Percentiles rank a stretch among this genome's conserved stretches.
phyloP scores from a whole-genome alignment of 257 asterid species.

The Fraxinus anomala region DNA sequence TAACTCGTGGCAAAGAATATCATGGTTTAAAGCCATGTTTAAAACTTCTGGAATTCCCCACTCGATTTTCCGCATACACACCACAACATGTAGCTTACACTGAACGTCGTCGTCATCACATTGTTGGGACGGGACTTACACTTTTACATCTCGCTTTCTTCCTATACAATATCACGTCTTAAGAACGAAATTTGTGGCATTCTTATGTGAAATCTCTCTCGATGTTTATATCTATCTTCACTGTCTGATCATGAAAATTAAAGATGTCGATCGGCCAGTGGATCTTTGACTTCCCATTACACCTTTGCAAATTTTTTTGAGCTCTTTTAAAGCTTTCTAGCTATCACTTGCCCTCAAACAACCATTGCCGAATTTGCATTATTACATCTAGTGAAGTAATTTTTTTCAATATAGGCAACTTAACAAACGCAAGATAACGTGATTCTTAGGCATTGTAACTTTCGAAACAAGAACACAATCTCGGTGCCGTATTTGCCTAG shows the following conservation, averaged over 20 bases:
- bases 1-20: too few species aligned
- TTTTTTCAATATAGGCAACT: neutral
- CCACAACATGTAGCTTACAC: too few species aligned
- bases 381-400: too few species aligned
- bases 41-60: too few species aligned
- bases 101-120: too few species aligned
- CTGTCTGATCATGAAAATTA: slow-evolving; percentile 50
- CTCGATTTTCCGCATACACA: too few species aligned
- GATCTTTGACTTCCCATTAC: slow-evolving; percentile 82
- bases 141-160: slow-evolving; percentile 44
- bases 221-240: slow-evolving; percentile 81
- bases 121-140: too few species aligned
- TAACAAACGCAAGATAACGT: neutral
- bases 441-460: slow-evolving; percentile 49
- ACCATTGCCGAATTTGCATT: neutral
- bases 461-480: slow-evolving; percentile 75
- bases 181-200: slow-evolving; percentile 76
- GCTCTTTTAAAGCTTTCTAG: slow-evolving; percentile 87
- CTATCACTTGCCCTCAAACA: slow-evolving; percentile 76
- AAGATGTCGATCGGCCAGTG: neutral
- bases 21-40: too few species aligned
- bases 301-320: slow-evolving; percentile 83
- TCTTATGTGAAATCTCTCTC: slow-evolving; percentile 92
- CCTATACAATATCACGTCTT: slow-evolving; percentile 72
- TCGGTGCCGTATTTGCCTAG: slow-evolving; percentile 72